Conservation (phyloP, 345 rosid genomes). For the Streptanthus diversifolius region DNA sequence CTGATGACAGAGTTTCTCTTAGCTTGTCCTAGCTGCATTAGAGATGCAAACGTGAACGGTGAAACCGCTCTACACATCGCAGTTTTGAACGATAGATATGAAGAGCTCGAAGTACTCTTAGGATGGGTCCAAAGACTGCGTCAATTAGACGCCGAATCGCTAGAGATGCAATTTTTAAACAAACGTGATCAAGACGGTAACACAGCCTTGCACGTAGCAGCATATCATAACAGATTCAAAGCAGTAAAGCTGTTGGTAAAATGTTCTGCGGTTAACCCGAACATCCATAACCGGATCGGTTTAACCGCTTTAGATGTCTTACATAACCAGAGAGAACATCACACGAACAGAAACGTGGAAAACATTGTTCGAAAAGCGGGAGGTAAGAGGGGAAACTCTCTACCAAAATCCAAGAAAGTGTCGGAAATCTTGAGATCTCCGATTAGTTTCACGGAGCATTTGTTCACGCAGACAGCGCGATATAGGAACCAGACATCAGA, state of each 20-base stretch:
- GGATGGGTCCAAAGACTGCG: conserved; percentile 27
- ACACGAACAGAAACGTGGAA: background rate
- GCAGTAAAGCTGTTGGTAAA: conserved; percentile 19
- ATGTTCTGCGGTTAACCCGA: background rate
- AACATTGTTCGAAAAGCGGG: background rate
- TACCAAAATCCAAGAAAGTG: background rate
- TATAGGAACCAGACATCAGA: conserved; percentile 14
- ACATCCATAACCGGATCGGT: conserved; percentile 4
- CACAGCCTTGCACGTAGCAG: conserved; percentile 39
- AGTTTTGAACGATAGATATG: background rate
- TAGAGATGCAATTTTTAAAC: conserved; percentile 23
- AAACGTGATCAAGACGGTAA: conserved; percentile 31
- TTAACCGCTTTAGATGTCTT: conserved; percentile 27
- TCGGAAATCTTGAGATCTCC: conserved; percentile 9
- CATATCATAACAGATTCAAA: conserved; percentile 19
- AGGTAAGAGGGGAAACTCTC: background rate
- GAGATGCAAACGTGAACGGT: conserved; percentile 19
- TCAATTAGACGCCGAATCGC: background rate
- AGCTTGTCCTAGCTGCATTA: conserved; percentile 24
- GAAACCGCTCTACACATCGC: conserved; percentile 37
- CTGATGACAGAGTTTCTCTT: conserved; percentile 26
- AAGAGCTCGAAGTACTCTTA: conserved; percentile 24
- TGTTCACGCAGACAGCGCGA: conserved; percentile 6
- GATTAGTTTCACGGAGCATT: background rate
- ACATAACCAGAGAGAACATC: background rate